phyloP scores from a whole-genome alignment of 139 green algal genomes.

The Marvania coccoides region DNA sequence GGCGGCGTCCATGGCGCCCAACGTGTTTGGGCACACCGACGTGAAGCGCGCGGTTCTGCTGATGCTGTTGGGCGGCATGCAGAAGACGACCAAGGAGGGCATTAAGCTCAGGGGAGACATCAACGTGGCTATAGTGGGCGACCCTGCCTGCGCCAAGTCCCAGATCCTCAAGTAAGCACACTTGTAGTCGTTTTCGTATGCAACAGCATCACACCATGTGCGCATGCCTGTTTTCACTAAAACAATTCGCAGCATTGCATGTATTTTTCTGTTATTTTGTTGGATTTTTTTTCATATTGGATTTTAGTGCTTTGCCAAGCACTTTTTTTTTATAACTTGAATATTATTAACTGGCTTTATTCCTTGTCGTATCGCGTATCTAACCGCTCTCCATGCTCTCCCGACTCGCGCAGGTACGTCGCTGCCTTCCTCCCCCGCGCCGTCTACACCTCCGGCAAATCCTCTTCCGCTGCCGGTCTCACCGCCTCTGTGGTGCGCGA shows the following conservation, averaged over 20 bases:
- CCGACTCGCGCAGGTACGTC: conserved; percentile 61
- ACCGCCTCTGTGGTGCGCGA: conserved; percentile 94
- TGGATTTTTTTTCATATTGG: no score
- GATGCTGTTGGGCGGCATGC: conserved; percentile 88
- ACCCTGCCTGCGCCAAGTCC: conserved; percentile 91
- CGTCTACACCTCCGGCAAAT: conserved; percentile 97
- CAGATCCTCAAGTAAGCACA: conserved; percentile 71
- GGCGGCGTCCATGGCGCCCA: conserved; percentile 66
- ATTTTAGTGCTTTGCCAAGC: no score
- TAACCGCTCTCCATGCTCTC: no score
- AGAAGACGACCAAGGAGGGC: conserved; percentile 79
- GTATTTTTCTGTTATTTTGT: no score
- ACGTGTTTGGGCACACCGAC: conserved; percentile 72
- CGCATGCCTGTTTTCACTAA: no score
- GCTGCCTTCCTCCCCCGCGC: conserved; percentile 78
- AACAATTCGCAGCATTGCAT: no score
- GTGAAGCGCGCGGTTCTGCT: conserved; percentile 89
- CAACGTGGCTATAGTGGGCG: conserved; percentile 96
- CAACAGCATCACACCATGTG: no score
- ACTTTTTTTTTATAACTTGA: no score
- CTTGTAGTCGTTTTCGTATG: no score
- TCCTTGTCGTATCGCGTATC: no score
- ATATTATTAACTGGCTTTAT: no score
- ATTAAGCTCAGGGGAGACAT: conserved; percentile 95
- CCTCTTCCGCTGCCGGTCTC: conserved; percentile 89